Base-by-base conservation (phyloP, 768 basidiomycete species). In the Suillus sp. region DNA sequence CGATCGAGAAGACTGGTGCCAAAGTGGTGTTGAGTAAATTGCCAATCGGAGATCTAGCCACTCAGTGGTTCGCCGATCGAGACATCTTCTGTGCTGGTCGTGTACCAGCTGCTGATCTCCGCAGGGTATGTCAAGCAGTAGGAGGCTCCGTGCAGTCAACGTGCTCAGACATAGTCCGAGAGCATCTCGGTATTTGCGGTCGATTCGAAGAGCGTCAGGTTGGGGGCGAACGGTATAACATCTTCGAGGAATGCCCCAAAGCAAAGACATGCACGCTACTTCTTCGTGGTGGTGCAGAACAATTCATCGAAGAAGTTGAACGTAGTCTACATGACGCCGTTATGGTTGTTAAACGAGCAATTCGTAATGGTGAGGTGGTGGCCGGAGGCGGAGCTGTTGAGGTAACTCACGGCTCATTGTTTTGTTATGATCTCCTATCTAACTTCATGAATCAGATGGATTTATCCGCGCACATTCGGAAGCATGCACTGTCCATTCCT, bases 61-160 rank as follows among this genome's bases (percentile, higher is more conserved):
- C 97, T 3, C 97, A 99, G 74, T 99, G 95, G 91, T 99, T 99
- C 73, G 96, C 97, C 47, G 97, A 99, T 79, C 88, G 97, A 40
- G 91, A 96, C 72, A 98, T 99, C 72, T 99, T 99, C 83, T 99
- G 97, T 69, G 97, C 97, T 64, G 97, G 97, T 45, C 93, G 97
- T 59, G 97, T 99, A 43, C 84, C 89, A 40, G 88, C 90, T 7
- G 93, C 84, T 43, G 97, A 99, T 76, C 83, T 99, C 53, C 90
- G 93, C 70, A 84, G 97, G 59, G 96, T 98, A 11, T 93, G 96
- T 34, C 93, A 97, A 73, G 97, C 97, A 38, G 93, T 95, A 43
- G 97, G 97, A 42, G 97, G 97, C 32, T 86, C 93, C 16, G 83
- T 98, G 62, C 97, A 99, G 74, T 95, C 94, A 20, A 99, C 97